Base-by-base conservation (phyloP, 257 asterid genomes). In the Capsicum chinense region DNA sequence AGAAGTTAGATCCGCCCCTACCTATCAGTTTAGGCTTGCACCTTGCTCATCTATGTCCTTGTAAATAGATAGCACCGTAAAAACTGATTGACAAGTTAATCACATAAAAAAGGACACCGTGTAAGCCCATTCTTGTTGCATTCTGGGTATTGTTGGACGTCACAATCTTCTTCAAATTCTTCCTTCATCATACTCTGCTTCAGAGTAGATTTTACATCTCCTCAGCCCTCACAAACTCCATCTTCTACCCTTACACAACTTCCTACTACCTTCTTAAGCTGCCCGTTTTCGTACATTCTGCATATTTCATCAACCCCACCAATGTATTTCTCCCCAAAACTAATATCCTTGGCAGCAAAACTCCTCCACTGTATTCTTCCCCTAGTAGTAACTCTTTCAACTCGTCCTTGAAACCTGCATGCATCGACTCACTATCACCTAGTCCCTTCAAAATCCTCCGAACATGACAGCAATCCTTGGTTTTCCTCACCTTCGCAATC, bases 401-500 rank as follows among this genome's bases (percentile, higher is more conserved):
- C 83, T 94, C 98, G 7, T 94, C 98, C 90, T 94, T 96, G 84
- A 93, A 96, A 9, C 94, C 92, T 0, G 97, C 93, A 83, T 94
- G 97, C 98, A 96, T 92, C 4, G 98, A 96, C 3, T 94, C 94
- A 12, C 94, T 90, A 48, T 93, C 94, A 0, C 97, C 92, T 35
- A 93, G 50, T 37, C 94, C 98, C 82, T 94, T 96, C 17, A 96
- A 52, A 4, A 94, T 90, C 7, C 87, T 91, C 44, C 97, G 81
- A n/a, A 96, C 98, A 17, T 91, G 85, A 42, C 98, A 96, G 74
- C 98, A 92, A 87, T 94, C 98, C 90, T 96, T 98, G 84, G 98
- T 95, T 87, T 94, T 96, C 86, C 99, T 89, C 66, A 96, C 4
- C 97, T 97, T 84, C 98, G 88, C 12, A 93, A 83, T 87, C 97